A percentile compares a stretch with the other conserved stretches of the same genome.
phyloP scores from a whole-genome alignment of 345 rosid species.

The Hibiscus syriacus region DNA sequence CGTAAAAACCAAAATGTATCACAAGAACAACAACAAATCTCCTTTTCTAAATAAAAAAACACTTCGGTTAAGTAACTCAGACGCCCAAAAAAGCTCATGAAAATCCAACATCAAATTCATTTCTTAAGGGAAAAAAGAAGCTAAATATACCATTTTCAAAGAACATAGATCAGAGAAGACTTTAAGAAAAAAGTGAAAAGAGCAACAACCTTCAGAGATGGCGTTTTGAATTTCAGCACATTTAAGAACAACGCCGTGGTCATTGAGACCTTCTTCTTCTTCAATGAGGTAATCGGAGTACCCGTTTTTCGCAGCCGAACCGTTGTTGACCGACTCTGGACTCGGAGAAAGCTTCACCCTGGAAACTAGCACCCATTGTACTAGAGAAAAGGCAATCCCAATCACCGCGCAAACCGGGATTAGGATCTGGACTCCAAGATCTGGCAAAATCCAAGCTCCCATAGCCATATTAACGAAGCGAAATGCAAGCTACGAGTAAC shows the following conservation, averaged over 20 bases:
- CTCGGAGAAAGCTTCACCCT: slow-evolving; percentile 47
- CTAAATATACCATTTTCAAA: too few relatives aligned
- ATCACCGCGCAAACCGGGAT: slow-evolving; percentile 39
- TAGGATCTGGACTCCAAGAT: slow-evolving; percentile 68
- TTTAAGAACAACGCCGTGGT: slow-evolving; percentile 64
- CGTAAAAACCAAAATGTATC: background rate
- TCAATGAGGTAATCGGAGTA: slow-evolving; percentile 66
- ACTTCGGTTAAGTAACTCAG: background rate
- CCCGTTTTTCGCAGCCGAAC: slow-evolving; percentile 41
- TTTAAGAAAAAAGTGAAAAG: background rate
- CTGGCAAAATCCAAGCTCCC: slow-evolving; percentile 52
- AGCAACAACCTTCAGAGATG: slow-evolving; percentile 57
- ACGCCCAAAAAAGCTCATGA: background rate
- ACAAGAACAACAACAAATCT: too few relatives aligned
- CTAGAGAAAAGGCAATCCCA: slow-evolving; percentile 38
- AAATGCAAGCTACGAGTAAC: background rate
- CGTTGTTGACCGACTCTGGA: slow-evolving; percentile 3
- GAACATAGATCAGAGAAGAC: too few relatives aligned
- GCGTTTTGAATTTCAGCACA: slow-evolving; percentile 93
- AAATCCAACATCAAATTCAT: background rate
- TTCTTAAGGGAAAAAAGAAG: background rate
- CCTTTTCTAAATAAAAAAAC: background rate
- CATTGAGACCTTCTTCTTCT: slow-evolving; percentile 88
- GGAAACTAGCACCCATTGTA: slow-evolving; percentile 79
- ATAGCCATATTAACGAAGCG: slow-evolving; percentile 1